phyloP scores from a whole-genome alignment of 2,329 filamentous ascomycete genomes.

The Ophiognomonia clavigignenti-juglandacearum region DNA sequence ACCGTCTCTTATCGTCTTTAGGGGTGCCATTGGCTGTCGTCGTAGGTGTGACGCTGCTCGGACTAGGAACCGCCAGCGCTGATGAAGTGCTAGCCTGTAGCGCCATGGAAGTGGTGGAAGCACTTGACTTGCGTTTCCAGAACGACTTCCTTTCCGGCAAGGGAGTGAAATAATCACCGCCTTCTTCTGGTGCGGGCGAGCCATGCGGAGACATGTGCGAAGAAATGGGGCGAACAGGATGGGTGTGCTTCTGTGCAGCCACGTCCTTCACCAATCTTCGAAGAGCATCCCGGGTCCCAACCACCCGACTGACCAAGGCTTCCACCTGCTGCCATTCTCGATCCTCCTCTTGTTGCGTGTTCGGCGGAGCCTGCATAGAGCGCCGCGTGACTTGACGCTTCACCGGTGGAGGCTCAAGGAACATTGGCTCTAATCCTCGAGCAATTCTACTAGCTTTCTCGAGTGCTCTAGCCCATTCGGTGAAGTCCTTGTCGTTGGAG shows the following conservation, averaged over 20 bases:
- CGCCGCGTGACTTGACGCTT: conserved; percentile 16
- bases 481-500: conserved; percentile 77
- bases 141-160: conserved; percentile 65
- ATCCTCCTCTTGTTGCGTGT: conserved; percentile 55
- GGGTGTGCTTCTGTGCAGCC: conserved; percentile 53
- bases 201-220: conserved; percentile 36
- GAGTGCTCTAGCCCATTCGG: conserved; percentile 79
- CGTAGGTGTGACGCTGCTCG: conserved; percentile 27
- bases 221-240: conserved; percentile 28
- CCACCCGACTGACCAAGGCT: conserved; percentile 76
- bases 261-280: conserved; percentile 83
- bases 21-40: conserved; percentile 1
- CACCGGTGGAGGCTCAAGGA: conserved; percentile 22
- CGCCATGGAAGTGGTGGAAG: conserved; percentile 36
- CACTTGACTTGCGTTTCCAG: conserved; percentile 84
- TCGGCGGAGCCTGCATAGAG: conserved; percentile 24
- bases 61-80: conserved; percentile 37
- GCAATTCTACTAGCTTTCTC: conserved; percentile 73
- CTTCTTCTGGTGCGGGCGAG: conserved; percentile 37
- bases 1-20: conserved; percentile 30
- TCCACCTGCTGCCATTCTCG: conserved; percentile 86
- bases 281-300: conserved; percentile 83
- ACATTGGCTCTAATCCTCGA: conserved; percentile 42
- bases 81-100: conserved; percentile 34
- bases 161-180: conserved; percentile 48